Evolutionary conservation across 2,329 filamentous ascomycete species (phyloP).

Genomic region (Aspergillus luchuensis): DNA sequence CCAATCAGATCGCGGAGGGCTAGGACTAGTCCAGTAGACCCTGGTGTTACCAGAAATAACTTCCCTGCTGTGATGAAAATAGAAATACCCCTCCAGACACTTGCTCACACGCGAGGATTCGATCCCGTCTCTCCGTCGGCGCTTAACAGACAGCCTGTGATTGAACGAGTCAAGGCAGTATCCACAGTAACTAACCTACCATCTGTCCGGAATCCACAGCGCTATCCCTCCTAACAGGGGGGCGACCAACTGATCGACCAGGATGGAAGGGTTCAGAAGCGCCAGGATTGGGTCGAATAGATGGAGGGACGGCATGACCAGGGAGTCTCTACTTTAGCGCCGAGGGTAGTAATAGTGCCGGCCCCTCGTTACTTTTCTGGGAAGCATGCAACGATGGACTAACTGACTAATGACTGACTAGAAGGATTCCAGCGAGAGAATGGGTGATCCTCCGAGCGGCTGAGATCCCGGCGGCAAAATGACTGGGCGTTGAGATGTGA

Average conservation of each 20-base stretch:
- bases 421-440: background rate
- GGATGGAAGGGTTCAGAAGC: constrained; percentile 4
- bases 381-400: too few relatives aligned
- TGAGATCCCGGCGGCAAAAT: constrained; percentile 21
- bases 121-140: background rate
- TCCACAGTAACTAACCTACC: background rate
- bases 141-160: background rate
- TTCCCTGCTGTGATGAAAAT: constrained; percentile 9
- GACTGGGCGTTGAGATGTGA: constrained; percentile 14
- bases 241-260: background rate
- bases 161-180: too few relatives aligned
- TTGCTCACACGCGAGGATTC: background rate
- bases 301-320: background rate
- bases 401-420: background rate
- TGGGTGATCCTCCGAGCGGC: constrained; percentile 6
- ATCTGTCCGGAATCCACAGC: background rate
- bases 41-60: constrained; percentile 6
- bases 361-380: background rate
- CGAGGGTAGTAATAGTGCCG: background rate
- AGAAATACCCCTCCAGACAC: constrained; percentile 4
- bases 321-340: too few relatives aligned
- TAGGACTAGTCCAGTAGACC: background rate
- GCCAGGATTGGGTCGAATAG: background rate
- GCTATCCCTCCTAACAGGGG: background rate
- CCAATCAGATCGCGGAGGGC: background rate